These are phyloP conservation scores for Fusarium avenaceum DNA, from an alignment of 2,329 filamentous ascomycete species.

Conservation along the genomic window DNA sequence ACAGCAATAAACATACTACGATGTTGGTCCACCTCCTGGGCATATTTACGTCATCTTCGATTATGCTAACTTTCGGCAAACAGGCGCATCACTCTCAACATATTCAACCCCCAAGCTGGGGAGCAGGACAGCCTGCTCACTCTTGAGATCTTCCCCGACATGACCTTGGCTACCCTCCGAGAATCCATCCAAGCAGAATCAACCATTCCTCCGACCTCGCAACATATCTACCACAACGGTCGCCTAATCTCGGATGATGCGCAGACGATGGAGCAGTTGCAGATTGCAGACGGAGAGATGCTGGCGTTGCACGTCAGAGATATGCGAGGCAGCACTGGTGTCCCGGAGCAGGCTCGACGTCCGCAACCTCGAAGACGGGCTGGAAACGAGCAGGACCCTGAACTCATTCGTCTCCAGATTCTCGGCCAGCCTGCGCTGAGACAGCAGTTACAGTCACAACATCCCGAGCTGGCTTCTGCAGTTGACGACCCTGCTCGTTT, in stretches of 20 bases:
- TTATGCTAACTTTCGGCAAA: constrained; percentile 34
- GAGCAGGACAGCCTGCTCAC: constrained; percentile 81
- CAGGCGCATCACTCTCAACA: constrained; percentile 90
- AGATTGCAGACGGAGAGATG: constrained; percentile 91
- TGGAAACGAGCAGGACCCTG: constrained; percentile 72
- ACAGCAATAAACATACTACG: constrained; percentile 21
- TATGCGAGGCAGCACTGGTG: constrained; percentile 63
- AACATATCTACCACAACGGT: constrained; percentile 93
- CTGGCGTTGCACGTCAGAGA: constrained; percentile 84
- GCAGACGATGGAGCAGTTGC: constrained; percentile 84
- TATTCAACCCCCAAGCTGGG: constrained; percentile 78
- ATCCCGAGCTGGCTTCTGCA: constrained; percentile 82
- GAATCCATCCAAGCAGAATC: constrained; percentile 89
- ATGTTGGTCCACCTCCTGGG: constrained; percentile 40
- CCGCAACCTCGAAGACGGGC: constrained; percentile 51
- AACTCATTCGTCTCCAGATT: constrained; percentile 85
- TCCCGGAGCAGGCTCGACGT: constrained; percentile 55
- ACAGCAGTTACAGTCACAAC: constrained; percentile 76
- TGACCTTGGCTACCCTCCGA: constrained; percentile 88
- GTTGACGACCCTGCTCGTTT: constrained; percentile 84
- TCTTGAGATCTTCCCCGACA: constrained; percentile 84
- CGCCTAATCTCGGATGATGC: constrained; percentile 80
- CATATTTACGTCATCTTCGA: constrained; percentile 23
- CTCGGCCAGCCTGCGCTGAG: constrained; percentile 82
- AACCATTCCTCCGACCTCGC: constrained; percentile 76